Percentiles rank a stretch among this genome's conserved stretches.
Conservation (phyloP, 2,329 filamentous ascomycete species). For the Trichoderma sp. region DNA sequence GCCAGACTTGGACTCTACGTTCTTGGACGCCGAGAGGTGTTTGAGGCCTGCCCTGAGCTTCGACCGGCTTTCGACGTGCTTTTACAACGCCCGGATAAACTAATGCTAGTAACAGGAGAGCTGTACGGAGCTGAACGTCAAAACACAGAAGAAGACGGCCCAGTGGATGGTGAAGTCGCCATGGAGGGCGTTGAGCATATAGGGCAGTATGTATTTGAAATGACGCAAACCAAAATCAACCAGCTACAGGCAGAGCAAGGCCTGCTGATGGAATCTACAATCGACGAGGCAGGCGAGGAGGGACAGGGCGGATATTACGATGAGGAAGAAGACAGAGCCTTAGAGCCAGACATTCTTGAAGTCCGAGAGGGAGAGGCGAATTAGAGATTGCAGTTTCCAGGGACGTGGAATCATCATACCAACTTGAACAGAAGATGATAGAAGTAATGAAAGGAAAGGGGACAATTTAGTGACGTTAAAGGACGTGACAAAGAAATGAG, state of each 20-base stretch:
- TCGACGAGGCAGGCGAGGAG: conserved; percentile 37
- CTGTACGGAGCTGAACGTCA: conserved; percentile 73
- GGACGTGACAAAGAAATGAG: neutral
- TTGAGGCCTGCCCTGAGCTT: conserved; percentile 86
- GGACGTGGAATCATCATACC: neutral
- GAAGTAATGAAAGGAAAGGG: neutral
- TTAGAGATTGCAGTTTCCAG: conserved; percentile 3
- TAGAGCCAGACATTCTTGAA: conserved; percentile 44
- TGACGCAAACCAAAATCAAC: conserved; percentile 70
- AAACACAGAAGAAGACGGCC: conserved; percentile 46
- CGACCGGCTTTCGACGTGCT: conserved; percentile 82
- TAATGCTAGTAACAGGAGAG: conserved; percentile 82
- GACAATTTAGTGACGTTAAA: neutral
- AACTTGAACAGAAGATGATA: neutral
- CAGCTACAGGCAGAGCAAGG: conserved; percentile 51
- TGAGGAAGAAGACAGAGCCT: conserved; percentile 38
- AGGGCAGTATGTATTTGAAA: conserved; percentile 94
- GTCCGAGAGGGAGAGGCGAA: conserved; percentile 41
- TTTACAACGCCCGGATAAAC: conserved; percentile 75
- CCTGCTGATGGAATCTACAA: conserved; percentile 33
- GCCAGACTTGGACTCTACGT: conserved; percentile 91
- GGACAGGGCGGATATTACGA: conserved; percentile 41
- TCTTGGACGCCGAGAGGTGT: conserved; percentile 83
- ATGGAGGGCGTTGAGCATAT: conserved; percentile 95
- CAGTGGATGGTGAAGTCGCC: conserved; percentile 61